phyloP scores from a whole-genome alignment of 345 rosid genomes.

The Carallia pectinifolia region DNA sequence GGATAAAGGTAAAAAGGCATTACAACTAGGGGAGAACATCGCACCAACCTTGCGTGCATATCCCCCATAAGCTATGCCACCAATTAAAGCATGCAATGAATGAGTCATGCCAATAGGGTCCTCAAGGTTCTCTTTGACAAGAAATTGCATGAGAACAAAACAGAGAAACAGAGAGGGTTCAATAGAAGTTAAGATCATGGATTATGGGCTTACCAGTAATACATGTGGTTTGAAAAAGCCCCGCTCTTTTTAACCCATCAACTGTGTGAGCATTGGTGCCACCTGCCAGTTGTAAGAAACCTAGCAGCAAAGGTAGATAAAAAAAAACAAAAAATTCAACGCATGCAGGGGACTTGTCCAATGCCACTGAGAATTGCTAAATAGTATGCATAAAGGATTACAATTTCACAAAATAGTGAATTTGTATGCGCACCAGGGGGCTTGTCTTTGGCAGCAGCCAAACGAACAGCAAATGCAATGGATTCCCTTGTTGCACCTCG shows the following conservation, averaged over 20 bases:
- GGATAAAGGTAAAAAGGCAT: neutral
- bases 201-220: constrained; percentile 15
- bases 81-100: constrained; percentile 27
- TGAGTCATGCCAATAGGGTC: constrained; percentile 9
- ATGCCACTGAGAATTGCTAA: neutral
- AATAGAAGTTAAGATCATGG: neutral
- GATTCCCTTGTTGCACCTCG: constrained; percentile 58
- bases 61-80: constrained; percentile 62
- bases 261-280: constrained; percentile 59
- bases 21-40: neutral
- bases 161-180: neutral
- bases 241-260: constrained; percentile 41
- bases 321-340: neutral
- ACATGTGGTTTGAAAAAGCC: constrained; percentile 40
- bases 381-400: neutral
- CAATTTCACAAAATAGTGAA: neutral
- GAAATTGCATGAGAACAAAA: neutral
- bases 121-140: constrained; percentile 13
- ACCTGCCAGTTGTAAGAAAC: constrained; percentile 62
- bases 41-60: constrained; percentile 53
- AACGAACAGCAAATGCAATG: constrained; percentile 44
- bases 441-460: constrained; percentile 44
- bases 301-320: constrained; percentile 16
- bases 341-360: neutral
- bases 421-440: constrained; percentile 39